phyloP scores from a whole-genome alignment of 192 early-diverging fungal species.

The Entomortierella parvispora region DNA sequence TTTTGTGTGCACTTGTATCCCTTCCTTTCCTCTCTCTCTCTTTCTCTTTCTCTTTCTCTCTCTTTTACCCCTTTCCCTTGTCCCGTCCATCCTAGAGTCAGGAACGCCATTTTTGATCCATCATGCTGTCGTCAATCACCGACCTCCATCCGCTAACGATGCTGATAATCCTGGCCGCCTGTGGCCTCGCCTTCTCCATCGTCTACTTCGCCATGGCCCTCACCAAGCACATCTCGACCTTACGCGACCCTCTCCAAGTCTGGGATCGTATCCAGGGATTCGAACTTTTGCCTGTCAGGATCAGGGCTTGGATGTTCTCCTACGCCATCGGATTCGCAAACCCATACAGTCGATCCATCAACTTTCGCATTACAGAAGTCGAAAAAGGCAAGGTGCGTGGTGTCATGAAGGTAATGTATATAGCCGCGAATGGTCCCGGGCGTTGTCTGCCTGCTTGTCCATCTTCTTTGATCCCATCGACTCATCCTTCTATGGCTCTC shows the following conservation, averaged over 20 bases:
- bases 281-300: conserved; percentile 4
- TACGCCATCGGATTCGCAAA: conserved; percentile 12
- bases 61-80: neutral
- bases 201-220: neutral
- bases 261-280: conserved; percentile 4
- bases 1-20: neutral
- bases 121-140: neutral
- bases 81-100: neutral
- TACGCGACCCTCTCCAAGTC: conserved; percentile 12
- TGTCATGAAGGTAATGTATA: conserved; percentile 14
- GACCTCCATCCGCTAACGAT: neutral
- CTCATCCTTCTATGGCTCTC: neutral
- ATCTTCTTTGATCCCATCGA: too few species aligned
- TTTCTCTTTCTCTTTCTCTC: neutral
- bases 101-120: neutral
- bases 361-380: conserved; percentile 22
- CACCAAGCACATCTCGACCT: neutral
- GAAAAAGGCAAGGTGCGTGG: conserved; percentile 18
- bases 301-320: conserved; percentile 22
- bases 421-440: too few species aligned
- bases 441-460: too few species aligned
- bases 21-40: neutral
- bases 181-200: neutral
- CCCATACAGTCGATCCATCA: conserved; percentile 13
- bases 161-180: neutral